A percentile compares a stretch with the other conserved stretches of the same genome.
Evolutionary conservation across 2,329 filamentous ascomycete genomes (phyloP).

Genomic region (Calonectria pauciramosa): DNA sequence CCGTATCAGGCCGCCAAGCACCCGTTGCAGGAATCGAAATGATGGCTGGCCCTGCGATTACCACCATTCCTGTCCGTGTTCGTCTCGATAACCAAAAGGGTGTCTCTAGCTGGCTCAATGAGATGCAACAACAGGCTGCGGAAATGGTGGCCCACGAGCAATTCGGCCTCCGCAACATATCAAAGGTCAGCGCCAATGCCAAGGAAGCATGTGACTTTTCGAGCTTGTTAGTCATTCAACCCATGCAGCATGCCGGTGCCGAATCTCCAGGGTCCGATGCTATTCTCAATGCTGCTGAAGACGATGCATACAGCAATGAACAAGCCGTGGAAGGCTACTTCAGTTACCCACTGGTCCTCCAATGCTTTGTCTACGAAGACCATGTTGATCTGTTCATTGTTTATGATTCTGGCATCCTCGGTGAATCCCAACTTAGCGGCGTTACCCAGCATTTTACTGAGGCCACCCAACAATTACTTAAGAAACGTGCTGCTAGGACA

Average conservation of each 20-base stretch:
- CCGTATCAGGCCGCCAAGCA: constrained; percentile 22
- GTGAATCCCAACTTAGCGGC: background rate
- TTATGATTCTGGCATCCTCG: constrained; percentile 4
- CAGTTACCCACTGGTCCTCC: constrained; percentile 8
- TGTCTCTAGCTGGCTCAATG: constrained; percentile 50
- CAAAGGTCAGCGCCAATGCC: constrained; percentile 22
- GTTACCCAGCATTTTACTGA: constrained; percentile 11
- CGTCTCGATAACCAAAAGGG: constrained; percentile 45
- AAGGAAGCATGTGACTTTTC: constrained; percentile 17
- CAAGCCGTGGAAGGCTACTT: constrained; percentile 9
- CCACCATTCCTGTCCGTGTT: constrained; percentile 41
- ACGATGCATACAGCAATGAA: background rate
- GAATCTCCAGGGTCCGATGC: background rate
- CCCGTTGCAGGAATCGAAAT: constrained; percentile 36
- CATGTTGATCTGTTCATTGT: constrained; percentile 2
- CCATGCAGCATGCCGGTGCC: constrained; percentile 12
- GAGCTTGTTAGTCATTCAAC: constrained; percentile 26
- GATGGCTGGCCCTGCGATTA: constrained; percentile 50
- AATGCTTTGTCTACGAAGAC: background rate
- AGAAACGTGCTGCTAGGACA: background rate
- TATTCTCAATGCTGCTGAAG: constrained; percentile 23
- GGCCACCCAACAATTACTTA: constrained; percentile 2
- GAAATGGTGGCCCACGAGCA: constrained; percentile 33
- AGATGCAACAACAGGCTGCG: constrained; percentile 32
- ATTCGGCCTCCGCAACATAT: constrained; percentile 35